A percentile compares a stretch with the other conserved stretches of the same genome.
Conservation (phyloP, 2,329 filamentous ascomycete genomes). For the Epichloe typhina region DNA sequence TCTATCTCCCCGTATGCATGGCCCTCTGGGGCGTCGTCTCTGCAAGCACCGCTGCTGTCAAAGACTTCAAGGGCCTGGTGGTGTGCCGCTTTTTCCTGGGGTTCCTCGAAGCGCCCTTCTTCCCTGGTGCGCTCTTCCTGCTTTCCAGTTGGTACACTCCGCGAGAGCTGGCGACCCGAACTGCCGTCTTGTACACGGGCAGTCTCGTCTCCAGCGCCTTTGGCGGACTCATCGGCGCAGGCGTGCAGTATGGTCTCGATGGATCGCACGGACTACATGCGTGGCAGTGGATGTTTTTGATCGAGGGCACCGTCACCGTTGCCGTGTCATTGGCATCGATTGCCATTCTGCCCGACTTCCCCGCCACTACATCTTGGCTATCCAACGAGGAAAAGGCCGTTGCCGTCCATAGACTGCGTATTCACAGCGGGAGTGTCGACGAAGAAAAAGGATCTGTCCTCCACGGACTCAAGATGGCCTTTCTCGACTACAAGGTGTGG, state of each 20-base stretch:
- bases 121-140: constrained; percentile 23
- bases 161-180: constrained; percentile 30
- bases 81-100: constrained; percentile 27
- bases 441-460: constrained; percentile 10
- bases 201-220: constrained; percentile 24
- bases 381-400: constrained; percentile 12
- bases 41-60: constrained; percentile 26
- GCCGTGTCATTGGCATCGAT: constrained; percentile 12
- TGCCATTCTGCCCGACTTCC: constrained; percentile 19
- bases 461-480: constrained; percentile 14
- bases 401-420: constrained; percentile 4
- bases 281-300: constrained; percentile 22
- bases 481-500: constrained; percentile 14
- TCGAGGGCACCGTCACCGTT: constrained; percentile 18
- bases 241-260: constrained; percentile 22
- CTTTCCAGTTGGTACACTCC: constrained; percentile 42
- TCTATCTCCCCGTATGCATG: constrained; percentile 28
- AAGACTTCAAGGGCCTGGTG: constrained; percentile 28
- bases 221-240: constrained; percentile 30
- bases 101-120: constrained; percentile 27
- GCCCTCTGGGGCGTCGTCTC: constrained; percentile 25
- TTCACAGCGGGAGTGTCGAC: constrained; percentile 6
- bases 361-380: constrained; percentile 26
- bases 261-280: constrained; percentile 14
- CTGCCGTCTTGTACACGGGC: constrained; percentile 32